Evolutionary conservation across 352 stramenopile genomes (phyloP), one percentile per base, ranked within the genome.

Genomic region (Phytophthora palmivora): DNA sequence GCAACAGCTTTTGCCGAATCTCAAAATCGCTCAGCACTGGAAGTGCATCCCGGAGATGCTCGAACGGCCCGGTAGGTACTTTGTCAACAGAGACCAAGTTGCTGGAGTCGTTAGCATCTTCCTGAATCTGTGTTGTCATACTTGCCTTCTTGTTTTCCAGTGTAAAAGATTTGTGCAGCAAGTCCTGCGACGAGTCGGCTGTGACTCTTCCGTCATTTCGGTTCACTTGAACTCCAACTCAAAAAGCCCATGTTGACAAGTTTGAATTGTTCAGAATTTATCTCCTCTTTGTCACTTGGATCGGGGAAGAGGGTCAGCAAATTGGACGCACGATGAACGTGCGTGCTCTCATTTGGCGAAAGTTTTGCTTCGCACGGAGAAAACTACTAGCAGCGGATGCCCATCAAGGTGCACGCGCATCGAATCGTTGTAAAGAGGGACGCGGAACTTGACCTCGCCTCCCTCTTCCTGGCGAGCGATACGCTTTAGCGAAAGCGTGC

Each of bases 341-440:
- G 32, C 49, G 63, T 67, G 30, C 47, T 76, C 48, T 78, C 59
- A 90, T 76, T 92, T 92, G 32, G 80, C 84, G 52, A 93, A 93
- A n/a, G 81, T 91, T 50, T 93, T 93, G 71, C 70, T 84, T 70
- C 84, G 84, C 49, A 93, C 79, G 0, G 84, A 90, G 54, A 93
- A 93, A 38, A 90, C 72, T 10, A 91, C 76, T 18, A 91, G 68
- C 50, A 93, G 63, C 26, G 84, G 84, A 28, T 89, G 76, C 7
- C 77, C 75, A 37, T 93, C 78, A 26, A 91, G 79, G 38, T 89
- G 87, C 52, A 93, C 60, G 6, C 84, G 82, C 80, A 85, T 90
- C 42, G 84, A 93, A 63, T 91, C 79, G 64, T 89, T 82, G 62
- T 89, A 91, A 6, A 93, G 82, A 38, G 84, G 84, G 14, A 93